phyloP scores from a whole-genome alignment of 2,329 filamentous ascomycete genomes.

The Diaporthe sp. region DNA sequence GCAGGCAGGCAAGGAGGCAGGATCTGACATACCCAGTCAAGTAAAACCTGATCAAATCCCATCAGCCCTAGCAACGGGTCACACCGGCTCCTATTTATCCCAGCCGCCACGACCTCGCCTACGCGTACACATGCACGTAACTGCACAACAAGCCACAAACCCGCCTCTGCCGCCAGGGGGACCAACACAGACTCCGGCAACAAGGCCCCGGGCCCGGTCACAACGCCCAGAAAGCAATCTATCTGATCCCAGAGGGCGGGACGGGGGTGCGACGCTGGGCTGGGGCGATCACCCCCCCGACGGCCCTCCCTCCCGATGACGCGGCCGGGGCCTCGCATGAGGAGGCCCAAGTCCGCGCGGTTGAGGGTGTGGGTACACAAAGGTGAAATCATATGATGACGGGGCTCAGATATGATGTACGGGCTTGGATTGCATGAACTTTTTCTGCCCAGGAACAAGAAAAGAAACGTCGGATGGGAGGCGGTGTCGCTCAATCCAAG shows the following conservation, averaged over 20 bases:
- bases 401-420: not conserved
- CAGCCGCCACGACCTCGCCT: not conserved
- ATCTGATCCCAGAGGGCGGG: constrained; percentile 3
- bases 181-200: not conserved
- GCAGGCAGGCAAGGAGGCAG: not conserved
- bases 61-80: not conserved
- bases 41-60: not conserved
- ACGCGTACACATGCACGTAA: not conserved
- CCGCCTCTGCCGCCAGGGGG: not conserved
- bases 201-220: not conserved
- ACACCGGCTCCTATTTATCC: not conserved
- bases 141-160: not conserved
- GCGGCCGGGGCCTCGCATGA: not conserved
- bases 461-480: not conserved
- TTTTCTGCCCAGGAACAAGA: not conserved
- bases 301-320: constrained; percentile 2
- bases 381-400: not conserved
- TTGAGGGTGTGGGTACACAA: not conserved
- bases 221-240: not conserved
- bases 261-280: constrained; percentile 18
- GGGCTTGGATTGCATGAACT: not conserved
- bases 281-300: not conserved
- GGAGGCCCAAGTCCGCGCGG: not conserved
- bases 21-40: not conserved
- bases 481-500: not conserved